Conservation (phyloP, 306 rosid genomes). For the Quercus berberidifolia region DNA sequence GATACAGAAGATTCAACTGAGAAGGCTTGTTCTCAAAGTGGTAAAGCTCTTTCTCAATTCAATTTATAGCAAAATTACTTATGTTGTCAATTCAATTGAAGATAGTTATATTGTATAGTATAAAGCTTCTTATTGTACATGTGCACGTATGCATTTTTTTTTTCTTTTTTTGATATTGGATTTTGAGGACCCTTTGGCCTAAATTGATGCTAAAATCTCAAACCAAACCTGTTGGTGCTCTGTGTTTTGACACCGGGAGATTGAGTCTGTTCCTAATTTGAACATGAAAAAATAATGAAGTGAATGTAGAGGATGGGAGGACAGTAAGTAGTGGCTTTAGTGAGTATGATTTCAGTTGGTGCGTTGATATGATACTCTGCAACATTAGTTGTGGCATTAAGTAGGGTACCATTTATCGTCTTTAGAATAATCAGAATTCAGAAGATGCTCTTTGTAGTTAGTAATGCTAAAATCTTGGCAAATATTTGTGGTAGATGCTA, state of each 20-base stretch:
- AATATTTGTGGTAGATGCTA: neutral
- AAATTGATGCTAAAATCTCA: neutral
- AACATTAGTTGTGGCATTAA: neutral
- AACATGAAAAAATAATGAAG: neutral
- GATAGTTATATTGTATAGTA: neutral
- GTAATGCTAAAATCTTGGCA: neutral
- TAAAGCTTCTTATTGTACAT: neutral
- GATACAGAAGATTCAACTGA: constrained; percentile 70
- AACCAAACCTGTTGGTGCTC: neutral
- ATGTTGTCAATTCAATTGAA: neutral
- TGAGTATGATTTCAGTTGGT: neutral
- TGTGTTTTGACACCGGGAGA: neutral
- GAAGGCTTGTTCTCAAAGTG: constrained; percentile 81
- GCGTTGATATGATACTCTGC: neutral
- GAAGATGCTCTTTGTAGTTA: neutral
- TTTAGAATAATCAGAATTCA: neutral
- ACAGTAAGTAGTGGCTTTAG: neutral
- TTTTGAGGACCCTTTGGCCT: neutral
- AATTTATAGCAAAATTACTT: neutral
- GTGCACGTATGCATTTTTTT: neutral
- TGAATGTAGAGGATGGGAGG: neutral
- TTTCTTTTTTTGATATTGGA: neutral
- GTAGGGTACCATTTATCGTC: neutral
- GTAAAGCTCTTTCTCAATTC: constrained; percentile 29
- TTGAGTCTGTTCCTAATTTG: neutral